These are phyloP conservation scores for Citrus sp. DNA, from an alignment of 345 rosid species.

Conservation along the genomic window DNA sequence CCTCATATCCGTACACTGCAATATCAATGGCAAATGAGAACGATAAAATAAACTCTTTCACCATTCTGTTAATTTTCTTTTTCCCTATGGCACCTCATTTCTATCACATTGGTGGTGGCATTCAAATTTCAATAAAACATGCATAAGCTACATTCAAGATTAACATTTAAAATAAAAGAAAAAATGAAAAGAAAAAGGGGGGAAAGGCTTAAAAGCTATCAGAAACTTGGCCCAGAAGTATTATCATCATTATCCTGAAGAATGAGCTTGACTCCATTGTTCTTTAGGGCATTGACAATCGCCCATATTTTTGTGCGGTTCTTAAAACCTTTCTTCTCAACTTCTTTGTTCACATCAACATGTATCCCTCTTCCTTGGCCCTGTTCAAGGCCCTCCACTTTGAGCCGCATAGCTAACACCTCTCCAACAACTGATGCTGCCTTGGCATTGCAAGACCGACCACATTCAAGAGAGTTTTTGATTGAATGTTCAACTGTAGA, in stretches of 20 bases:
- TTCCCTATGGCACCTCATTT: neutral
- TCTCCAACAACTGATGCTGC: constrained; percentile 75
- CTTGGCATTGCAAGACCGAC: constrained; percentile 77
- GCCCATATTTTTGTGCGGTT: constrained; percentile 55
- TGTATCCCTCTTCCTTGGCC: constrained; percentile 81
- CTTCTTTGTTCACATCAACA: constrained; percentile 60
- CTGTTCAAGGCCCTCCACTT: constrained; percentile 76
- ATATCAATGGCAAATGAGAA: neutral
- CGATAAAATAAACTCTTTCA: neutral
- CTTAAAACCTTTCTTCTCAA: constrained; percentile 79
- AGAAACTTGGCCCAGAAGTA: constrained; percentile 18
- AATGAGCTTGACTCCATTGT: constrained; percentile 66
- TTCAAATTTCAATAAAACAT: neutral
- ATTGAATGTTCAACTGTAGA: constrained; percentile 78
- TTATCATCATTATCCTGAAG: constrained; percentile 48
- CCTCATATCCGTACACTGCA: neutral
- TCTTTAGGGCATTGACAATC: constrained; percentile 61
- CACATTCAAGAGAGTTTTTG: constrained; percentile 69
- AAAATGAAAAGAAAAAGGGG: neutral
- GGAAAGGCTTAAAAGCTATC: neutral
- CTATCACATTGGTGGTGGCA: neutral
- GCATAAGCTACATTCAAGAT: neutral
- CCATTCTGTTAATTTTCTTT: neutral
- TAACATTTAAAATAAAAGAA: neutral
- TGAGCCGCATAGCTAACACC: constrained; percentile 79